Evolutionary conservation across 345 rosid species (phyloP).

Genomic region (Aegle marmelos): DNA sequence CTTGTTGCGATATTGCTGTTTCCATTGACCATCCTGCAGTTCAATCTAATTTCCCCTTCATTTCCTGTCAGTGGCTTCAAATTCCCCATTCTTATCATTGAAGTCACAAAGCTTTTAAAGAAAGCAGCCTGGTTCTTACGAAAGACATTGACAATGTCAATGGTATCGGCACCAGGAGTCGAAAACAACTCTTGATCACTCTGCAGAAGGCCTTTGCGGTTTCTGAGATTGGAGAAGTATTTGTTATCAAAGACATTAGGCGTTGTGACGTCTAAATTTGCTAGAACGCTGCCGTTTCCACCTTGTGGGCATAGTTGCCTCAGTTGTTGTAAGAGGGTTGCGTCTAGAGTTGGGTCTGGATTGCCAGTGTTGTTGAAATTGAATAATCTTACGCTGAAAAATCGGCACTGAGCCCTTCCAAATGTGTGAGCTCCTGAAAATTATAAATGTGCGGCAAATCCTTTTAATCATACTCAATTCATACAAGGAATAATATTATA

Average conservation of each 20-base stretch:
- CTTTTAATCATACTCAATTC: too few relatives aligned
- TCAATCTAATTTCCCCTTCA: slow-evolving; percentile 52
- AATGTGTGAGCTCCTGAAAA: slow-evolving; percentile 63
- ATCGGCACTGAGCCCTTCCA: slow-evolving; percentile 47
- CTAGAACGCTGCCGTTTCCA: slow-evolving; percentile 29
- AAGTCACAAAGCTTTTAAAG: slow-evolving; percentile 45
- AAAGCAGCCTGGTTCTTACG: slow-evolving; percentile 42
- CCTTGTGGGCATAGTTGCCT: slow-evolving; percentile 49
- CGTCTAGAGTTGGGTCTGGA: slow-evolving; percentile 53
- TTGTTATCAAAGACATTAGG: slow-evolving; percentile 47
- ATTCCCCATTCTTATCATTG: slow-evolving; percentile 75
- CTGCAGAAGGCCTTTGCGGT: slow-evolving; percentile 45
- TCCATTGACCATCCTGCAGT: slow-evolving; percentile 49
- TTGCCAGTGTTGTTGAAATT: slow-evolving; percentile 39
- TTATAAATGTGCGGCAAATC: background rate
- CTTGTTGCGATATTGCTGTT: background rate
- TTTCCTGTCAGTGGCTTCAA: slow-evolving; percentile 44
- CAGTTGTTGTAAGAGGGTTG: slow-evolving; percentile 36
- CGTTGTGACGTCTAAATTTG: slow-evolving; percentile 45
- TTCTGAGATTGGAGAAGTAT: slow-evolving; percentile 51
- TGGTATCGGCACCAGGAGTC: slow-evolving; percentile 40
- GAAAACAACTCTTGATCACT: slow-evolving; percentile 61
- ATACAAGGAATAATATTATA: too few relatives aligned
- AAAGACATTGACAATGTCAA: slow-evolving; percentile 37
- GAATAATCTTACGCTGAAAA: slow-evolving; percentile 36